Percentiles rank a stretch among this genome's conserved stretches.
phyloP scores from a whole-genome alignment of 371 early-diverging fungal genomes.

The Capillidium heterosporum region DNA sequence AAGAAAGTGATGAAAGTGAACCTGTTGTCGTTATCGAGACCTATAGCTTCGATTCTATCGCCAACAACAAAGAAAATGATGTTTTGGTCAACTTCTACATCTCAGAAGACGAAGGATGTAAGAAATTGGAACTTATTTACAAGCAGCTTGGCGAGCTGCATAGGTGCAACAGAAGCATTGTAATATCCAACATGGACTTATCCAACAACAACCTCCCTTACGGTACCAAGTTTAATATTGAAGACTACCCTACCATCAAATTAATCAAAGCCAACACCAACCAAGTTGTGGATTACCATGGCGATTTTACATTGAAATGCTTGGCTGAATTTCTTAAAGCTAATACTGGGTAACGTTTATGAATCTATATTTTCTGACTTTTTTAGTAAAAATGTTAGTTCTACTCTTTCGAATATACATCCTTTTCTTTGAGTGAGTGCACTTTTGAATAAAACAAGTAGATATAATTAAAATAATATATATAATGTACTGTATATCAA shows the following conservation, averaged over 20 bases:
- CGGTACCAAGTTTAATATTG: slow-evolving; percentile 38
- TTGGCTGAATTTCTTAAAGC: slow-evolving; percentile 57
- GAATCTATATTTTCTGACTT: no score
- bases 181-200: slow-evolving; percentile 90
- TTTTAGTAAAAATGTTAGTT: no score
- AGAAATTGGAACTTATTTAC: slow-evolving; percentile 14
- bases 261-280: slow-evolving; percentile 64
- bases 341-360: no score
- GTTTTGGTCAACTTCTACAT: slow-evolving; percentile 71
- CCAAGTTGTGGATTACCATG: slow-evolving; percentile 61
- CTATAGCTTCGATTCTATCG: slow-evolving; percentile 52
- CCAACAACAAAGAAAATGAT: slow-evolving; percentile 71
- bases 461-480: no score
- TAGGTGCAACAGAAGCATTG: slow-evolving; percentile 20
- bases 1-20: slow-evolving; percentile 58
- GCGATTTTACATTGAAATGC: slow-evolving; percentile 58
- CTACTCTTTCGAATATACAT: no score
- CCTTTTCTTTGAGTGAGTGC: no score
- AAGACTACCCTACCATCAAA: slow-evolving; percentile 93
- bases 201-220: slow-evolving; percentile 90
- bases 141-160: slow-evolving; percentile 16
- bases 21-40: slow-evolving; percentile 80
- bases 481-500: no score
- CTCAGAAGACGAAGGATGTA: slow-evolving; percentile 18
- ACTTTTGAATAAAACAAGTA: no score